A percentile compares a stretch with the other conserved stretches of the same genome.
phyloP scores from a whole-genome alignment of 257 asterid species.

The Cynanchum wilfordii region DNA sequence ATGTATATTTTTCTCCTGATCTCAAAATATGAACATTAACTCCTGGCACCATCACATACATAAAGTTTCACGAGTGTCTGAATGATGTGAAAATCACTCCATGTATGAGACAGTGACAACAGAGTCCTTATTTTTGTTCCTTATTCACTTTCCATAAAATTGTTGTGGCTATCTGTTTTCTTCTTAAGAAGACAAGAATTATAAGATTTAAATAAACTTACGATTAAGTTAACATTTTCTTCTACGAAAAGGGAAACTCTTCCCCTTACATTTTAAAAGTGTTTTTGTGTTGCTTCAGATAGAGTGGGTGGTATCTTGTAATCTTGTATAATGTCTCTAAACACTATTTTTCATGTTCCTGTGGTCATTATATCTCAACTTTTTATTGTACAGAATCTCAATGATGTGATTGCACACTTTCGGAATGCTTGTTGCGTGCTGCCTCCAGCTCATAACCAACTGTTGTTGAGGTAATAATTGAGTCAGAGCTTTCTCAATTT shows the following conservation, averaged over 20 bases:
- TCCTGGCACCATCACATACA: neutral
- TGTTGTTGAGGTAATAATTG: conserved; percentile 56
- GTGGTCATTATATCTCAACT: conserved; percentile 9
- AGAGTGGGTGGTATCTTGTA: neutral
- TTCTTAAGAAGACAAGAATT: neutral
- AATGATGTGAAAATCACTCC: neutral
- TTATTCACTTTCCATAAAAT: neutral
- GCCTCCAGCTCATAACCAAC: conserved; percentile 60
- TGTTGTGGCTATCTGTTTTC: neutral
- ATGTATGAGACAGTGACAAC: neutral
- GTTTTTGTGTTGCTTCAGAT: neutral
- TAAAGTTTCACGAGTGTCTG: neutral
- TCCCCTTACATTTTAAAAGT: neutral
- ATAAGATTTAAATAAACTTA: neutral
- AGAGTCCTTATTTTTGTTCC: neutral
- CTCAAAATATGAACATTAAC: neutral
- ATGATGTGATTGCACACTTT: conserved; percentile 52
- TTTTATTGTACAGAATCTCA: conserved; percentile 55
- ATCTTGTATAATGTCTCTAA: neutral
- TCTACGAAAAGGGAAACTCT: neutral
- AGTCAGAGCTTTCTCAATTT: neutral
- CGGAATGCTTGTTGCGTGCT: conserved; percentile 49
- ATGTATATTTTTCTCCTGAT: neutral
- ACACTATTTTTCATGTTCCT: neutral
- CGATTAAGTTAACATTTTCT: neutral